phyloP scores from a whole-genome alignment of 768 basidiomycete genomes.

The Mycena sanguinolenta region DNA sequence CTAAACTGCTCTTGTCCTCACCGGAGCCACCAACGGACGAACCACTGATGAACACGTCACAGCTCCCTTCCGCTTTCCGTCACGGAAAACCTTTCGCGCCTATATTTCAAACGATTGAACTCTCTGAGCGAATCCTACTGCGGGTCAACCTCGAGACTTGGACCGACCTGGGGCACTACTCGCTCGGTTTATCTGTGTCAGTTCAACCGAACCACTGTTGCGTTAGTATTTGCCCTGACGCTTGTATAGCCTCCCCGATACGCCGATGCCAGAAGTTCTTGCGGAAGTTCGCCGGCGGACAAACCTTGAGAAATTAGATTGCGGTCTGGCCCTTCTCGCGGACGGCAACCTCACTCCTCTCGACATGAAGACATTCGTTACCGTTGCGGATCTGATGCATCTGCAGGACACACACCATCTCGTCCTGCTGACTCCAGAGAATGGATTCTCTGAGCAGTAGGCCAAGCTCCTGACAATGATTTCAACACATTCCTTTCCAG shows the following conservation, averaged over 20 bases:
- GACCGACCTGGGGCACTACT: not conserved
- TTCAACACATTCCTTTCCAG: no score
- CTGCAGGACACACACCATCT: not conserved
- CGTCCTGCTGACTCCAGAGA: not conserved
- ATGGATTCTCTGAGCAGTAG: not conserved
- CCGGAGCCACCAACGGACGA: no score
- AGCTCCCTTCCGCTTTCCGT: no score
- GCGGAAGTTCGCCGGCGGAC: not conserved
- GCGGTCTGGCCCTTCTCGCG: not conserved
- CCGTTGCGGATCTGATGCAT: conserved; percentile 7
- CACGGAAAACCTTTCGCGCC: not conserved
- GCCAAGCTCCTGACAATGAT: no score
- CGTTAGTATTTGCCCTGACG: not conserved
- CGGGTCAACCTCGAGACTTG: not conserved
- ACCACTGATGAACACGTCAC: no score
- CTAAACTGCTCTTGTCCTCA: not conserved
- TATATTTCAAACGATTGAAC: not conserved
- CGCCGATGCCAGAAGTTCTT: not conserved
- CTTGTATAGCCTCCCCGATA: not conserved
- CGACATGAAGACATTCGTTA: not conserved
- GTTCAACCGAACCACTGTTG: not conserved
- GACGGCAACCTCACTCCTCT: not conserved
- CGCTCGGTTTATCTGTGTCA: not conserved
- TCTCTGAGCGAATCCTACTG: not conserved
- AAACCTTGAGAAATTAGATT: not conserved